Base-by-base conservation (phyloP, 371 early-diverging fungal species). In the Gilbertella persicaria region DNA sequence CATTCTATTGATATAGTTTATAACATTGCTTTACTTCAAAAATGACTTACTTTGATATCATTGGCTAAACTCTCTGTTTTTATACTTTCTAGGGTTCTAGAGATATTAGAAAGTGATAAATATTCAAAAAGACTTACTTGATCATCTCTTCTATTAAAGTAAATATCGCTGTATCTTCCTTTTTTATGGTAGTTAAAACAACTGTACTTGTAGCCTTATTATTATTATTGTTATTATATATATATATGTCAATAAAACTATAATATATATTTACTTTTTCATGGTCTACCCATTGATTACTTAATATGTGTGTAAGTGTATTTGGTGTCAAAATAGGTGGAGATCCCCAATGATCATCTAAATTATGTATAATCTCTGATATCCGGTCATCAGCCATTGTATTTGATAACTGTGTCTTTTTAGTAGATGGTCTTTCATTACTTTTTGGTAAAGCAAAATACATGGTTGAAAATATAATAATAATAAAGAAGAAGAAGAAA, bases 291-390 rank as follows among this genome's bases (percentile, higher is more conserved):
- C 66, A 65, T 43, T 65, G 66, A 42, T 62, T 50, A 16, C 35
- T 59, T 36, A 67, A 43, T 23, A 68, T 59, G 45, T 50, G 64
- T 1, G 61, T 41, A 6, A 68, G 28, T 35, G 64, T 68, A 26
- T 58, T 55, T 37, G 68, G 64, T 17, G 68, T 68, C 17, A 68
- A 44, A 16, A 68, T 58, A 10, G 64, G 64, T 14, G 68, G 68
- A 24, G 68, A 68, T 2, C 58, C 58, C 61, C 69, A 58, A 21
- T 68, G 69, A 25, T 64, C 64, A 28, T 68, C 55, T 4, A 68
- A 19, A 40, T 68, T 68, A 13, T 54, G 61, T 12, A 68, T 44
- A 14, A 64, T 60, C 28, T 68, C 69, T 25, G 56, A 37, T 25
- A 67, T 53, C 7, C 61, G 46, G 19, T 66, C 66, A 36, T 66